These are phyloP conservation scores for Solanum paucissectum DNA, from an alignment of 257 asterid genomes.

Conservation along the genomic window DNA sequence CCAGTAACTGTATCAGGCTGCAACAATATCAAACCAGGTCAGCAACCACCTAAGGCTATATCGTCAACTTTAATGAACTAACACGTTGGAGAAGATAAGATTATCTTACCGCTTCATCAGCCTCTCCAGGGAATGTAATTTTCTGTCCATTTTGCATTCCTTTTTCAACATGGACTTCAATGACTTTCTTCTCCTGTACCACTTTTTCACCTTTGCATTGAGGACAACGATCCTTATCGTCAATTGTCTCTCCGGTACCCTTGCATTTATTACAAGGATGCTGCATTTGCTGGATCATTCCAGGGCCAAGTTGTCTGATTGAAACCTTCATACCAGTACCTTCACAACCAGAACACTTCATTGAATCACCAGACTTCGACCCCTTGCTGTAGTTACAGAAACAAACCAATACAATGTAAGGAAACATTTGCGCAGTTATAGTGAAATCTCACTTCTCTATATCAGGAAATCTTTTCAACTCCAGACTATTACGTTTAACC, in stretches of 20 bases:
- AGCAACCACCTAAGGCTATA: background rate
- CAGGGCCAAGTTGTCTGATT: constrained; percentile 53
- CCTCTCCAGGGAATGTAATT: constrained; percentile 67
- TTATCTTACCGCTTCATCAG: constrained; percentile 58
- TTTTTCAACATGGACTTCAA: constrained; percentile 64
- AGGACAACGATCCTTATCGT: constrained; percentile 48
- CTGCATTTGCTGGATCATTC: constrained; percentile 81
- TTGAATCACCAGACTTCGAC: constrained; percentile 59
- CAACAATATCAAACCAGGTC: background rate
- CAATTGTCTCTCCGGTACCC: constrained; percentile 63
- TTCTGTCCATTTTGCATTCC: constrained; percentile 72
- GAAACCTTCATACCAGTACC: constrained; percentile 67
- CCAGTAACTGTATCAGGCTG: constrained; percentile 68
- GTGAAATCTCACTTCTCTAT: background rate
- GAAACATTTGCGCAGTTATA: background rate
- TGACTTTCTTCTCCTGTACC: constrained; percentile 50
- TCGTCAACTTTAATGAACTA: background rate
- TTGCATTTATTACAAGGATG: constrained; percentile 58
- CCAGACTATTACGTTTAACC: background rate
- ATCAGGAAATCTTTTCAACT: background rate
- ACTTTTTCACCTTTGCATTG: constrained; percentile 70
- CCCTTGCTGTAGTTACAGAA: constrained; percentile 35
- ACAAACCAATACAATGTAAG: background rate
- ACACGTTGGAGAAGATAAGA: background rate
- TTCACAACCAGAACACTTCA: constrained; percentile 53